Base-by-base conservation (phyloP, 306 rosid genomes). In the Prunus davidiana region DNA sequence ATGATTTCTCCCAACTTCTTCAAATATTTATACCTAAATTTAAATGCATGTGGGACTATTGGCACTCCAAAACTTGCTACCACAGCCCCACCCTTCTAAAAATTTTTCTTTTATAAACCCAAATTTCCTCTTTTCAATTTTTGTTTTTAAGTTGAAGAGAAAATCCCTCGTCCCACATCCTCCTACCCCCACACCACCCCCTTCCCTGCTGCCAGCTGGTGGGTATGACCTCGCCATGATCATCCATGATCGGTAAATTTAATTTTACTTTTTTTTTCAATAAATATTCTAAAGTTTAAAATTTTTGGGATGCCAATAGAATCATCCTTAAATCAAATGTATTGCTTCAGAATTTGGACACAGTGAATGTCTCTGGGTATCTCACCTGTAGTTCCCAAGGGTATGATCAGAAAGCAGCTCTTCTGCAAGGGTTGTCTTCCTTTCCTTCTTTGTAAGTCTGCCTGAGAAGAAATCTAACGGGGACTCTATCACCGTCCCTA, bases 391-490 rank as follows among this genome's bases (percentile, higher is more conserved):
- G 20, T 79, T 60, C 20, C 81, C 82, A 80, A 86, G 85, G 28
- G 63, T 30, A 34, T 28, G 81, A 77, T 90, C 89, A 49, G 89
- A 80, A 71, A 90, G 89, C 65, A 90, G 73, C 78, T 88, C 95
- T 19, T 84, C 92, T 5, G 96, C 98, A 80, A 93, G 80, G 0
- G 98, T 69, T 52, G 79, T 75, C 86, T 89, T 91, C 77, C 97
- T 93, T 72, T 88, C 93, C 84, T 87, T 91, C 92, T 91, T 93
- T 71, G 88, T 87, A 78, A 91, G 76, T 88, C 98, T 88, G 64
- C 84, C 83, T 0, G 96, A 58, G 84, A 80, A 93, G 89, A 82
- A 93, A 52, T 92, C 96, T 54, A 86, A 47, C 18, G 98, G 49
- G 64, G 92, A 79, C 78, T 83, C 97, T 12, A 89, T 74, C 72